Evolutionary conservation across 164 flowering plant species (phyloP), one percentile per base, ranked within the genome.

Genomic region (Sedum album): DNA sequence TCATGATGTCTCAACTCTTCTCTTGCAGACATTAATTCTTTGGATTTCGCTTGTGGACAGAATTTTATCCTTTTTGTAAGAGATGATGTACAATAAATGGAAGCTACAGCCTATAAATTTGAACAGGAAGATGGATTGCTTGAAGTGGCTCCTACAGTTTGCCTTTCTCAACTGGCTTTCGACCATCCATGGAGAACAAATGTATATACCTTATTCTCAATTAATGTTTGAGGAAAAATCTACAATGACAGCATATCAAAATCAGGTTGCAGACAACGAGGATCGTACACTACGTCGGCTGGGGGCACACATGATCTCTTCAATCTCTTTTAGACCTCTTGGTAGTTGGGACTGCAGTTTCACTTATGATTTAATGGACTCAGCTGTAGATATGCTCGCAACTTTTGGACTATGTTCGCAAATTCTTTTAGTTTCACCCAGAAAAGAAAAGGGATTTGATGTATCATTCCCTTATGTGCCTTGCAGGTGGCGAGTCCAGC

Each of bases 51-150:
- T n/a, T n/a, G n/a, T n/a, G n/a, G n/a, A n/a, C n/a, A n/a, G n/a
- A n/a, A n/a, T n/a, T n/a, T n/a, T n/a, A n/a, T n/a, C n/a, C n/a
- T n/a, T n/a, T n/a, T n/a, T n/a, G n/a, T n/a, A n/a, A n/a, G n/a
- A 78, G 86, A 82, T 63, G 84, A 85, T 75, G 72, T 95, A 26
- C 44, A 60, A 26, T 85, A 84, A 70, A 76, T 95, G 93, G 97
- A 95, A 81, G 75, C 82, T 74, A 88, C 82, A 26, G 90, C 97
- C n/a, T 84, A 69, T 77, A 79, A 74, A 66, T 92, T 90, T 89
- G 97, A 92, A 83, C 79, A 74, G 79, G 94, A 89, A 66, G 78
- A 69, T 36, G 78, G 73, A 60, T 66, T 87, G 67, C 49, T 78
- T 23, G 73, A 72, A 53, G 55, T 66, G 81, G 79, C 71, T 82